Evolutionary conservation across 148 eudicot genomes (phyloP).

Genomic region (Arbutus unedo): DNA sequence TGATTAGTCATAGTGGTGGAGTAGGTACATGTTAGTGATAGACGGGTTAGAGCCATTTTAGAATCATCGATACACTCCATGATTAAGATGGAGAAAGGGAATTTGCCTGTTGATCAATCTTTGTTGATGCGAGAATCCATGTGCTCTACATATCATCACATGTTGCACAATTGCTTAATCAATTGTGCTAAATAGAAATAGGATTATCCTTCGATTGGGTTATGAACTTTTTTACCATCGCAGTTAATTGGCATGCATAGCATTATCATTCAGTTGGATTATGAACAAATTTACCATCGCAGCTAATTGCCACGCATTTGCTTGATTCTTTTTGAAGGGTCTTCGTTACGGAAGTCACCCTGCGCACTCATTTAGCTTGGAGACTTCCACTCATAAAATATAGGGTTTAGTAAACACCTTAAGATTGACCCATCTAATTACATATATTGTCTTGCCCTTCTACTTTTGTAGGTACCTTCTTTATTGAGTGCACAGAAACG

Average conservation of each 20-base stretch:
- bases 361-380: not conserved
- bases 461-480: slow-evolving; percentile 78
- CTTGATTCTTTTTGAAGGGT: not conserved
- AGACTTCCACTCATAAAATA: slow-evolving; percentile 5
- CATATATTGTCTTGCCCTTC: not conserved
- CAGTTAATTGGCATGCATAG: not conserved
- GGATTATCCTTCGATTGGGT: not conserved
- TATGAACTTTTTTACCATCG: not conserved
- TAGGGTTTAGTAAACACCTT: not conserved
- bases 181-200: not conserved
- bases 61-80: no score
- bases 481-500: slow-evolving; percentile 96
- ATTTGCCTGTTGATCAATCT: not conserved
- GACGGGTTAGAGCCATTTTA: no score
- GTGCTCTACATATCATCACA: not conserved
- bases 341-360: not conserved
- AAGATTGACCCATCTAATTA: not conserved
- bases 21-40: no score
- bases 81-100: no score
- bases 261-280: not conserved
- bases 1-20: no score
- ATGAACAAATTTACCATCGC: not conserved
- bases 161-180: not conserved
- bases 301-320: not conserved
- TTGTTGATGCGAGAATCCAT: not conserved